A percentile compares a stretch with the other conserved stretches of the same genome.
phyloP scores from a whole-genome alignment of 1,284 basidiomycete genomes.

The Malassezia cuniculi region DNA sequence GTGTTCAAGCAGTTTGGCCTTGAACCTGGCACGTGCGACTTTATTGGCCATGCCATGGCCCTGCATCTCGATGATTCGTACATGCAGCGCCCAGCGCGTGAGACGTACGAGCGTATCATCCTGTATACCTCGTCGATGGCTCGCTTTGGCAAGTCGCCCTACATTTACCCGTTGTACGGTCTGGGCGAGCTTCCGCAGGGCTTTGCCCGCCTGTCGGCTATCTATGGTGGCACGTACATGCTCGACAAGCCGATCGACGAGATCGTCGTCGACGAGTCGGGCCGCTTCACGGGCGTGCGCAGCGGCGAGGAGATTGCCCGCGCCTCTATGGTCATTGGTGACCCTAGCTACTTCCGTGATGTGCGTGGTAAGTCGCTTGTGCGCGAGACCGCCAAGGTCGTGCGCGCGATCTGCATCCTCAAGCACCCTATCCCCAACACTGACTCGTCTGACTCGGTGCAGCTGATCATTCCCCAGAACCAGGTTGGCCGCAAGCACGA shows the following conservation, averaged over 20 bases:
- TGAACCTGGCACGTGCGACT: slow-evolving; percentile 94
- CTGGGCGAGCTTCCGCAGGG: slow-evolving; percentile 97
- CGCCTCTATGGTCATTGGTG: slow-evolving; percentile 94
- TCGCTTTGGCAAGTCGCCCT: slow-evolving; percentile 97
- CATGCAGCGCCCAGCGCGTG: slow-evolving; percentile 76
- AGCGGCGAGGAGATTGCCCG: slow-evolving; percentile 84
- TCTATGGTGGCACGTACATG: slow-evolving; percentile 99
- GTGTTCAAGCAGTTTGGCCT: slow-evolving; percentile 93
- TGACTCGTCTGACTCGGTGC: slow-evolving; percentile 74
- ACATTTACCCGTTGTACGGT: slow-evolving; percentile 98
- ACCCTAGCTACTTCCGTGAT: slow-evolving; percentile 77
- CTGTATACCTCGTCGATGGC: slow-evolving; percentile 98
- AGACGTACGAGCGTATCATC: slow-evolving; percentile 85
- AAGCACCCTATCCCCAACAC: slow-evolving; percentile 98
- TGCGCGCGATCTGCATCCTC: slow-evolving; percentile 92
- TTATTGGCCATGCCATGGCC: slow-evolving; percentile 98
- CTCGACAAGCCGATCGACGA: slow-evolving; percentile 88
- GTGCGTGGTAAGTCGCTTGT: slow-evolving; percentile 58
- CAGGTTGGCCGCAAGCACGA: slow-evolving; percentile 90
- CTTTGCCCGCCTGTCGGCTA: slow-evolving; percentile 85
- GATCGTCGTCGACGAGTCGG: slow-evolving; percentile 64
- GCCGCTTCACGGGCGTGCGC: slow-evolving; percentile 85
- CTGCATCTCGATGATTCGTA: slow-evolving; percentile 95
- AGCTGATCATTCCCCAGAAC: slow-evolving; percentile 98
- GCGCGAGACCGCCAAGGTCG: slow-evolving; percentile 76